These are phyloP conservation scores for Acidiella bohemica DNA, from an alignment of 495 filamentous ascomycete species.

Conservation along the genomic window DNA sequence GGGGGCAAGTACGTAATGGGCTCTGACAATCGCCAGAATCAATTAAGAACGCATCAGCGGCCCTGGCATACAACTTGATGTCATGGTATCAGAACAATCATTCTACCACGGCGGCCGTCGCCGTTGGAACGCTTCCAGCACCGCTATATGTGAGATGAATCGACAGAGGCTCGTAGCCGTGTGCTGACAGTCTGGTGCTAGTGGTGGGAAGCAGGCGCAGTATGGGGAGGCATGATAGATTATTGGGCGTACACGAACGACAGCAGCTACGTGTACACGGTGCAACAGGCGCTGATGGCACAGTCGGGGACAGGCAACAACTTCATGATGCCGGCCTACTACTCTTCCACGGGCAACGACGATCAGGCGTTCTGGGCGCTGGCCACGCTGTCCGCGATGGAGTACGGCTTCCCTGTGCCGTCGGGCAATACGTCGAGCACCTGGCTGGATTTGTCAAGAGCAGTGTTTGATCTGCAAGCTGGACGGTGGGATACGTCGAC, in stretches of 20 bases:
- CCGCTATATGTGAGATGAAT: no score
- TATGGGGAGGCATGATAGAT: slow-evolving; percentile 16
- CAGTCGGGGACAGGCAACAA: slow-evolving; percentile 29
- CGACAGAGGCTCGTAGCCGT: no score
- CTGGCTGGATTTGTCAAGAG: slow-evolving; percentile 45
- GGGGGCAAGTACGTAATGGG: no score
- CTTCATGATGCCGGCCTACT: slow-evolving; percentile 21
- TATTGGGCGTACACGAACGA: slow-evolving; percentile 25
- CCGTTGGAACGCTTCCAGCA: slow-evolving; percentile 13
- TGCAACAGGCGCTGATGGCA: slow-evolving; percentile 25
- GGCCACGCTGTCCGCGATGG: slow-evolving; percentile 57
- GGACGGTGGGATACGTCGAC: slow-evolving; percentile 36
- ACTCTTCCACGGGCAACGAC: slow-evolving; percentile 13
- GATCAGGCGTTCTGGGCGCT: slow-evolving; percentile 60
- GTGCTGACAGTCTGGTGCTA: no score
- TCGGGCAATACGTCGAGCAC: slow-evolving; percentile 35
- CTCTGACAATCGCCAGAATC: slow-evolving; percentile 12
- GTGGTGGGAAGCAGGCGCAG: slow-evolving; percentile 30
- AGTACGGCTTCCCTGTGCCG: slow-evolving; percentile 57
- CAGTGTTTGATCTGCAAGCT: slow-evolving; percentile 28
- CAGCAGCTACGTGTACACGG: slow-evolving; percentile 22
- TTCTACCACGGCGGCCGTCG: not conserved
- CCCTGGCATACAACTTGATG: slow-evolving; percentile 14
- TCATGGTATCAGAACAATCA: slow-evolving; percentile 17
- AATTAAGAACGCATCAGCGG: slow-evolving; percentile 13